These are phyloP conservation scores for Pseudogymnoascus sp. DNA, from an alignment of 2,329 filamentous ascomycete species.

Conservation along the genomic window DNA sequence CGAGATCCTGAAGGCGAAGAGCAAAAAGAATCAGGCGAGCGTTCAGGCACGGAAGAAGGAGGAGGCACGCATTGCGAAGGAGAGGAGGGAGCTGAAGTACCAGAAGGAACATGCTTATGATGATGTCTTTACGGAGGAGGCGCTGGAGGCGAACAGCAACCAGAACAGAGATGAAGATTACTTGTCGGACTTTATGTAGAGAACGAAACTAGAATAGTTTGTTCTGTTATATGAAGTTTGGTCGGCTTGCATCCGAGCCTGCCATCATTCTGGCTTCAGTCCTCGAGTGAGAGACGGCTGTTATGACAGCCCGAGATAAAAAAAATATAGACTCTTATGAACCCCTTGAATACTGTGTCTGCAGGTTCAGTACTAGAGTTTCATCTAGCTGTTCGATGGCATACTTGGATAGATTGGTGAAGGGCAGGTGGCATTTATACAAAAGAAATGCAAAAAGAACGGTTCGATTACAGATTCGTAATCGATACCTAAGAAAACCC, in stretches of 20 bases:
- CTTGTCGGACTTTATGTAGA: conserved; percentile 88
- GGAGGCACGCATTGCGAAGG: conserved; percentile 63
- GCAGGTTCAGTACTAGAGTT: background rate
- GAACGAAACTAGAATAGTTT: background rate
- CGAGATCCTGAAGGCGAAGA: conserved; percentile 60
- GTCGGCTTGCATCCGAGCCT: background rate
- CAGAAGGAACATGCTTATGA: conserved; percentile 98
- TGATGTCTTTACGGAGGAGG: conserved; percentile 78
- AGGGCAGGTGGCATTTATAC: background rate
- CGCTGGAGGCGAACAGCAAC: conserved; percentile 70
- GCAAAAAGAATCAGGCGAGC: conserved; percentile 60
- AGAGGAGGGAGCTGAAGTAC: conserved; percentile 82
- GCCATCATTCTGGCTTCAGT: no score
- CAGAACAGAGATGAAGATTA: conserved; percentile 71
- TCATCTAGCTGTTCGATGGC: background rate
- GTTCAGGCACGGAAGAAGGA: conserved; percentile 64
- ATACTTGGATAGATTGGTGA: background rate
- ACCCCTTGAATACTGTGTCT: background rate
- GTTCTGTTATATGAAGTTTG: background rate
- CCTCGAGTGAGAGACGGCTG: background rate
- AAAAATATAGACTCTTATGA: background rate
- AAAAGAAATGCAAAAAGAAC: background rate
- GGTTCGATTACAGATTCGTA: background rate
- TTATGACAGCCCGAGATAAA: background rate
- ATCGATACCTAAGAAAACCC: background rate